Conservation (phyloP, 495 filamentous ascomycete species). For the Penicillium manginii region DNA sequence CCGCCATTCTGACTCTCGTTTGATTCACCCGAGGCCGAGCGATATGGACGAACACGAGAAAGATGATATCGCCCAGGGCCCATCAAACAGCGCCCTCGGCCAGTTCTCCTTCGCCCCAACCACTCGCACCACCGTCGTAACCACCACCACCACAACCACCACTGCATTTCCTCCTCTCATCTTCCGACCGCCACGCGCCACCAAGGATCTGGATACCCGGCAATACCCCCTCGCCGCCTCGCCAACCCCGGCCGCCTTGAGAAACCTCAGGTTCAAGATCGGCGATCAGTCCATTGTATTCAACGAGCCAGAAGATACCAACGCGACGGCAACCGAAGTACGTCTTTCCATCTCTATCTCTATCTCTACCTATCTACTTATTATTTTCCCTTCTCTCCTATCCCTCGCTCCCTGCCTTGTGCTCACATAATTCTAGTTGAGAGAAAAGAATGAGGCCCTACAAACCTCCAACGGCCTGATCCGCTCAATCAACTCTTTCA, state of each 20-base stretch:
- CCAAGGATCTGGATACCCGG: slow-evolving; percentile 79
- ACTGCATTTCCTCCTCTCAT: slow-evolving; percentile 83
- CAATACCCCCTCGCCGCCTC: slow-evolving; percentile 84
- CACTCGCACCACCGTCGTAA: slow-evolving; percentile 78
- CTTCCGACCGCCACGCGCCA: slow-evolving; percentile 73
- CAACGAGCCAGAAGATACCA: slow-evolving; percentile 66
- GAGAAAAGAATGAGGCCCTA: slow-evolving; percentile 53
- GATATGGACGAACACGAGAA: slow-evolving; percentile 40
- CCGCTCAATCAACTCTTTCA: slow-evolving; percentile 49
- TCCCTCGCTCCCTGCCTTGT: slow-evolving; percentile 1
- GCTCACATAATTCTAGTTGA: slow-evolving; percentile 43
- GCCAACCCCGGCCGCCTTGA: slow-evolving; percentile 76
- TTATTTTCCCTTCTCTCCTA: not conserved
- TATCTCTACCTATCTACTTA: too few species aligned
- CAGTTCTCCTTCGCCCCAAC: slow-evolving; percentile 74
- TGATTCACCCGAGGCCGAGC: slow-evolving; percentile 17
- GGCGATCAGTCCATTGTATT: slow-evolving; percentile 67
- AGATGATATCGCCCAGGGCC: slow-evolving; percentile 25
- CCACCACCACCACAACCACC: slow-evolving; percentile 93
- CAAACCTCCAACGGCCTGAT: slow-evolving; percentile 59
- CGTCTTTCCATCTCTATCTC: not conserved
- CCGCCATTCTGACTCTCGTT: slow-evolving; percentile 20
- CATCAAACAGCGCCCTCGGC: slow-evolving; percentile 49
- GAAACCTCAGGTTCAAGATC: slow-evolving; percentile 72
- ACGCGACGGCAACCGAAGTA: slow-evolving; percentile 61